Conservation (phyloP, 2,329 filamentous ascomycete species). For the Dryadomyces sulphureus region DNA sequence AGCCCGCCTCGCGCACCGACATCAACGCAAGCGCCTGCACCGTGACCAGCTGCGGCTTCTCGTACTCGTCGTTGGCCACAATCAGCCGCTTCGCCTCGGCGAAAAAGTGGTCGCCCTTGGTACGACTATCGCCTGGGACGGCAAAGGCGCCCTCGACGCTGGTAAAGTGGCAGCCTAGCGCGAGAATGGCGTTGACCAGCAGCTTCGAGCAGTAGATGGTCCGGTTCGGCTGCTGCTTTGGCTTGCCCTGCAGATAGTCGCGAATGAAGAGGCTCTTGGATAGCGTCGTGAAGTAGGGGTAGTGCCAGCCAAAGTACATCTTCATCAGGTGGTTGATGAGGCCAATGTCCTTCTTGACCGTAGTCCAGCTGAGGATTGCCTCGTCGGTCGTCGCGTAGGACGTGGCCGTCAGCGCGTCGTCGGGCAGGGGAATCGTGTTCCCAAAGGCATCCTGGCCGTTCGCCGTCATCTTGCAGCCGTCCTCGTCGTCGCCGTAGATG, state of each 20-base stretch:
- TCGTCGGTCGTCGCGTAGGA: conserved; percentile 37
- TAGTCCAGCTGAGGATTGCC: conserved; percentile 74
- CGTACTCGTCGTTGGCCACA: conserved; percentile 83
- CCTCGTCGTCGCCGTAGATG: conserved; percentile 54
- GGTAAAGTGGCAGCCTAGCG: conserved; percentile 87
- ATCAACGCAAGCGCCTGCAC: conserved; percentile 90
- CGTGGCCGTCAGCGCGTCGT: background rate
- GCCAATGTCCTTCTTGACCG: conserved; percentile 63
- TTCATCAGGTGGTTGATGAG: conserved; percentile 79
- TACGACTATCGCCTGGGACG: conserved; percentile 58
- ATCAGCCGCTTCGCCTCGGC: conserved; percentile 82
- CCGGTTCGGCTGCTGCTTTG: conserved; percentile 30
- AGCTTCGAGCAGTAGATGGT: conserved; percentile 76
- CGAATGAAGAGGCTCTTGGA: conserved; percentile 76
- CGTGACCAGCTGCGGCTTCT: conserved; percentile 73
- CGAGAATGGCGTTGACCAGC: conserved; percentile 86
- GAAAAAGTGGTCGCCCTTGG: conserved; percentile 93
- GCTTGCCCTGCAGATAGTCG: conserved; percentile 64
- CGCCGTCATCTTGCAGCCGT: no score
- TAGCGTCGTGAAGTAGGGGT: conserved; percentile 85
- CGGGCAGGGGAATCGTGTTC: no score
- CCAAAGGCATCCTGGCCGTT: no score
- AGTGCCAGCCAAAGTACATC: conserved; percentile 98
- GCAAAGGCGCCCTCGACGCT: conserved; percentile 57
- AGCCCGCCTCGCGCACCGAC: conserved; percentile 92